phyloP scores from a whole-genome alignment of 202 grass and related monocot species.

The Digitaria exilis region DNA sequence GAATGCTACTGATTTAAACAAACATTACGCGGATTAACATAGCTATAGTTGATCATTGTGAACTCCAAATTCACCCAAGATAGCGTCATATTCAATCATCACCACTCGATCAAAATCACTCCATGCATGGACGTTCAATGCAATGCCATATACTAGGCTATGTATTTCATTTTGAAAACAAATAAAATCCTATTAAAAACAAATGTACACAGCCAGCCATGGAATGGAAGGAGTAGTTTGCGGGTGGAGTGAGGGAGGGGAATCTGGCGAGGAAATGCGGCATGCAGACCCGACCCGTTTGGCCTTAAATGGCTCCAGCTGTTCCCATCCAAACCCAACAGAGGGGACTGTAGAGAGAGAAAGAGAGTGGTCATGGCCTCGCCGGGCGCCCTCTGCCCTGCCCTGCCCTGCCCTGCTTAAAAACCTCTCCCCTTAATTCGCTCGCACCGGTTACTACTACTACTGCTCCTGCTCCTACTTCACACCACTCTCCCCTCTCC shows the following conservation, averaged over 20 bases:
- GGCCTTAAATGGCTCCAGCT: conserved; percentile 81
- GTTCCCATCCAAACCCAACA: conserved; percentile 64
- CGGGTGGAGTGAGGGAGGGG: conserved; percentile 1
- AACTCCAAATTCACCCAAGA: neutral
- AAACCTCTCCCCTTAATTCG: conserved; percentile 62
- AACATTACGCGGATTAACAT: neutral
- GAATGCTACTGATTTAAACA: neutral
- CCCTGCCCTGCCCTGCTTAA: conserved; percentile 49
- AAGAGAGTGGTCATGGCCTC: conserved; percentile 51
- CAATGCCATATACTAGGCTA: neutral
- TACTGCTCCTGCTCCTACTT: neutral
- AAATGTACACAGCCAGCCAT: neutral
- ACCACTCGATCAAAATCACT: neutral
- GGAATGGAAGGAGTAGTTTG: conserved; percentile 6
- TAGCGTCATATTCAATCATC: neutral
- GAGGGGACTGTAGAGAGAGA: conserved; percentile 45
- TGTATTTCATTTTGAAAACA: neutral
- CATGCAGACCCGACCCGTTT: conserved; percentile 55
- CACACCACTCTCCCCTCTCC: neutral
- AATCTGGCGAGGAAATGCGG: conserved; percentile 2
- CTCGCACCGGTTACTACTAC: conserved; percentile 71
- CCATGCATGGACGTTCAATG: neutral
- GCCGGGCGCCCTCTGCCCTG: conserved; percentile 20
- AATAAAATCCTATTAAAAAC: neutral
- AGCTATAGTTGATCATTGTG: neutral